Base-by-base conservation (phyloP, 176 grass and related monocot species). In the Cenchrus fungigraminus region DNA sequence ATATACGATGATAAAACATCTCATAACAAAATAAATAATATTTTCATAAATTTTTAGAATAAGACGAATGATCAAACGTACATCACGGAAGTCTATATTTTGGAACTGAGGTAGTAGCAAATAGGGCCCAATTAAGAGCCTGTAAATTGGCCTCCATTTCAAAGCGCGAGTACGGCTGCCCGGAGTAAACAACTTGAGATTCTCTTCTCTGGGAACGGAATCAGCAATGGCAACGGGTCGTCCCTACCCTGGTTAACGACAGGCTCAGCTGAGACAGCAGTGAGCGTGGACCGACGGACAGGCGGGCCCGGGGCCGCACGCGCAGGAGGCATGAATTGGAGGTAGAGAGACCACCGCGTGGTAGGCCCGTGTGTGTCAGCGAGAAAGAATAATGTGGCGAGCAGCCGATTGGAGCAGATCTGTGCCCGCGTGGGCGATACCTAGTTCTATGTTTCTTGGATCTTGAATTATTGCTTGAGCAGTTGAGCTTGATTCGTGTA, bases 111-210 rank as follows among this genome's bases (percentile, higher is more conserved):
- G 25, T 25, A 25, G 25, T 25, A 25, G 25, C 25, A 25, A 25
- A 25, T 25, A 25, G 25, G 25, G 25, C 25, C 25, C 25, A 25
- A 25, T 25, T 25, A 25, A 25, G 25, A 25, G 25, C 25, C 25
- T 25, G 25, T 25, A 25, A 25, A 25, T 25, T 25, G 25, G 25
- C 25, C 25, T 25, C 25, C 25, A 25, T 25, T 25, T 25, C 25
- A 25, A 25, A 25, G 25, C 25, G 25, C 25, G 25, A 25, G 25
- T 25, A 25, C 25, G 25, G 25, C 22, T 8, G 20, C 20, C 29
- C 7, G 56, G 15, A 73, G 15, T 73, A 73, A 82, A 61, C 68
- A 73, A 82, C 22, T 34, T 60, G 43, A 59, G 67, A 71, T 64
- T 25, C 45, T 43, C 25, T 45, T 25, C 45, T 43, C 25, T 45